Base-by-base conservation (phyloP, 345 rosid species). In the Viola odorata region DNA sequence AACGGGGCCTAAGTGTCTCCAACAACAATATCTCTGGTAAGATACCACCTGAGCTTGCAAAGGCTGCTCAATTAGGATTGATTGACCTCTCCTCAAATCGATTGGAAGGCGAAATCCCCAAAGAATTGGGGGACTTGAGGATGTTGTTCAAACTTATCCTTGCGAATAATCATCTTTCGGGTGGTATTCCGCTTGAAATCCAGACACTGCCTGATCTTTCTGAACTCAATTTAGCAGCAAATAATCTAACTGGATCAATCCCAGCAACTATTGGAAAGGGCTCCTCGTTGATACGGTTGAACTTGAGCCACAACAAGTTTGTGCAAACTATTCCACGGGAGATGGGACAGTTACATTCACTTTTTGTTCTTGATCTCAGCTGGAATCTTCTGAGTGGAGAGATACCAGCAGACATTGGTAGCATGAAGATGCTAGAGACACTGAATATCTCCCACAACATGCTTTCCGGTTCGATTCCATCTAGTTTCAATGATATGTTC, bases 21-120 rank as follows among this genome's bases (percentile, higher is more conserved):
- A 62, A 52, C 11, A 62, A 62, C 38, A 37, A 40, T 16, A 0
- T 62, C 45, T 62, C 50, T 40, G 66, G 57, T 11, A 38, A 62
- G 52, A 38, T 62, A 62, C 66, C 57, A 15, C 0, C 50, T 0
- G 48, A 51, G 45, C 4, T 62, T 2, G 12, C 17, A 14, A 62
- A 52, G 10, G 57, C 66, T 50, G 10, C 66, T 0, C 4, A 6
- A 10, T 17, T 51, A 3, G 45, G 17, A 0, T 50, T 3, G 17
- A 47, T 65, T 5, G 69, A 65, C 37, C 48, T 65, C 39, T 65
- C 69, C 1, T 54, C 48, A 12, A 57, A 55, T 17, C 53, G 12
- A 3, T 39, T 65, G 3, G 6, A 41, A 5, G 69, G 69, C 14
- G 7, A 4, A 36, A 38, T 67, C 15, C 71, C 64, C 3, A 12